Percentiles rank a stretch among this genome's conserved stretches.
Evolutionary conservation across 2,329 filamentous ascomycete species (phyloP).

Genomic region (Microthyrium microscopicum): DNA sequence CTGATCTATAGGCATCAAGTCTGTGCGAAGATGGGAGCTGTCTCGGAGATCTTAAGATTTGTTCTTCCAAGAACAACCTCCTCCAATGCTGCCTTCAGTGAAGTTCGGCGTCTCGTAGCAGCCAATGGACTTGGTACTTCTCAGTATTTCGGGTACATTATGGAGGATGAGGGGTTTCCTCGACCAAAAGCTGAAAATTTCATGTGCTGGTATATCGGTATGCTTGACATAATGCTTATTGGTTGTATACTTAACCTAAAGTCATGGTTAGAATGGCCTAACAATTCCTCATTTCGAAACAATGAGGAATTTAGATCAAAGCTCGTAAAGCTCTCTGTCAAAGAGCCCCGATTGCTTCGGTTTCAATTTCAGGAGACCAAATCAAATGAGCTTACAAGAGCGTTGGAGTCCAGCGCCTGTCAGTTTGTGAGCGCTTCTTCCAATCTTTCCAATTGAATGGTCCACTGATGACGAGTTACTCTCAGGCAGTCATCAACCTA

Average conservation of each 20-base stretch:
- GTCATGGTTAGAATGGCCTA: neutral
- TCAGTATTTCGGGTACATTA: slow-evolving; percentile 5
- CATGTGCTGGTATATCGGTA: slow-evolving; percentile 2
- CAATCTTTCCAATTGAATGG: neutral
- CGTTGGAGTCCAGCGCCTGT: neutral
- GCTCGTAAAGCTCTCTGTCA: neutral
- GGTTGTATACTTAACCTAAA: no score
- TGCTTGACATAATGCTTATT: neutral
- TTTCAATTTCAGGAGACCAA: neutral
- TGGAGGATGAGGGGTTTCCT: neutral
- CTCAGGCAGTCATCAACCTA: neutral
- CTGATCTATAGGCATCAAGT: no score
- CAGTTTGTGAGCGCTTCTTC: neutral
- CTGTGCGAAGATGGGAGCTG: no score
- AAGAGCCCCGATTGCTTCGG: neutral
- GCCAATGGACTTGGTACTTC: neutral
- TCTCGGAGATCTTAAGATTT: neutral
- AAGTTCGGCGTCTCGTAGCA: neutral
- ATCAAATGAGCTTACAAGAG: neutral
- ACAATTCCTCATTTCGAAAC: neutral
- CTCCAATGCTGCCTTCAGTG: neutral
- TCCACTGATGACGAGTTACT: neutral
- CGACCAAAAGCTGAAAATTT: neutral
- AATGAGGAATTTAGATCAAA: neutral
- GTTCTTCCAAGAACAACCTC: neutral